Evolutionary conservation across 169 alveolate genomes (phyloP), one percentile per base, ranked within the genome.

Genomic region (Hammondia hammondi): DNA sequence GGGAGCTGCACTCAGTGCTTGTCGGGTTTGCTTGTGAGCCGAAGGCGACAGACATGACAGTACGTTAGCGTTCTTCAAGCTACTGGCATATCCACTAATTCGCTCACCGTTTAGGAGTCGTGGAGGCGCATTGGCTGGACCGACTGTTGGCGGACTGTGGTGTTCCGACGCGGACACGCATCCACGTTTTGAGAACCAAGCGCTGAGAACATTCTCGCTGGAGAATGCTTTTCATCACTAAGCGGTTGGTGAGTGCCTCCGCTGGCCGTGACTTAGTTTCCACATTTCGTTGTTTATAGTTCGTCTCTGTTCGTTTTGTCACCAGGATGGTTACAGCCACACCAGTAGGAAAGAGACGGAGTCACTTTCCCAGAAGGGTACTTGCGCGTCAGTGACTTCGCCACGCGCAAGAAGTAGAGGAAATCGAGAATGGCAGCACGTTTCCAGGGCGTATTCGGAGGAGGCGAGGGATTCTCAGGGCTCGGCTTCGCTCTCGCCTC

Each of bases 351-450:
- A 17, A 52, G 87, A 37, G 48, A 37, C 87, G 46, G 87, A 77
- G 46, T 10, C 29, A 5, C 87, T 77, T 21, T 77, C 87, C 46
- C 87, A 77, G 87, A 39, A 32, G 24, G 39, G 10, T 21, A 77
- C 87, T 10, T 21, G 87, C 4, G 87, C 87, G 7, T 77, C 87
- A 19, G 87, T 77, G 87, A 77, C 48, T 67, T 67, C 77, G 27
- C 3, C 77, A 27, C 77, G 21, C 24, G 32, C 77, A 67, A 27
- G 77, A 17, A 17, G 24, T 21, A 29, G 35, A 9, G 77, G n/a
- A 67, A 21, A 32, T 67, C 43, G 87, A 32, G 87, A 77, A 29
- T 39, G 48, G 56, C 87, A 19, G 27, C 48, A 17, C 19, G 56
- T 32, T 39, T 12, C 32, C 87, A 19, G 10, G 5, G 87, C 9